phyloP scores from a whole-genome alignment of 306 rosid genomes.

The Quercus cerris region DNA sequence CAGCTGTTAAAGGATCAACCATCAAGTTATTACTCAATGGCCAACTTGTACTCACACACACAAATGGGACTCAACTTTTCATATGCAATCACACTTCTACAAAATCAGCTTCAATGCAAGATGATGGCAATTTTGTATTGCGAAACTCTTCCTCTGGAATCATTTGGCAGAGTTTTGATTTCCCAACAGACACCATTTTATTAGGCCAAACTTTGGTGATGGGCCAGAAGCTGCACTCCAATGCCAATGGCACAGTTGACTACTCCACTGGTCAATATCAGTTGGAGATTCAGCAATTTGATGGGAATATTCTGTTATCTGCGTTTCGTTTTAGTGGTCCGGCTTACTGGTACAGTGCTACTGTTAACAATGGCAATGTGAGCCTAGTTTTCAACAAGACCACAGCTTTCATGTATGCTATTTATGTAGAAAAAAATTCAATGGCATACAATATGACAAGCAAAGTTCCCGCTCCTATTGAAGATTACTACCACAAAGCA shows the following conservation, averaged over 20 bases:
- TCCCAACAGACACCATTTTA: slow-evolving; percentile 34
- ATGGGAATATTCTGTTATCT: slow-evolving; percentile 27
- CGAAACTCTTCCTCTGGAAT: not conserved
- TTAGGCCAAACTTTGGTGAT: slow-evolving; percentile 24
- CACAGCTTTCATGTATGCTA: slow-evolving; percentile 26
- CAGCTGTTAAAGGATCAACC: slow-evolving; percentile 22
- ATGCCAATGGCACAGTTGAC: slow-evolving; percentile 22
- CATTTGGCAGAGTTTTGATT: slow-evolving; percentile 32
- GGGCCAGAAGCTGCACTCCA: slow-evolving; percentile 23
- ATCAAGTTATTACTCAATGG: slow-evolving; percentile 21
- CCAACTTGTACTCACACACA: not conserved
- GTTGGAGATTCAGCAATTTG: slow-evolving; percentile 21
- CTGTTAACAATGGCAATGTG: not conserved
- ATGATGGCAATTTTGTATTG: slow-evolving; percentile 27
- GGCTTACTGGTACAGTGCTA: slow-evolving; percentile 10
- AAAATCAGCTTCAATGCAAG: slow-evolving; percentile 21
- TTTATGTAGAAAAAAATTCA: not conserved
- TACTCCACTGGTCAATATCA: slow-evolving; percentile 26
- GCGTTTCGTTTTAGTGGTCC: slow-evolving; percentile 9
- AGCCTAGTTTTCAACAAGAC: slow-evolving; percentile 17
- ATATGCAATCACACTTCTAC: slow-evolving; percentile 7
- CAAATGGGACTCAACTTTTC: not conserved
- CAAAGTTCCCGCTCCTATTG: not conserved
- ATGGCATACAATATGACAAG: slow-evolving; percentile 1
- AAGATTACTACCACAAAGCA: slow-evolving; percentile 28